phyloP scores from a whole-genome alignment of 2,329 filamentous ascomycete species.

The Pseudogymnoascus sp. region DNA sequence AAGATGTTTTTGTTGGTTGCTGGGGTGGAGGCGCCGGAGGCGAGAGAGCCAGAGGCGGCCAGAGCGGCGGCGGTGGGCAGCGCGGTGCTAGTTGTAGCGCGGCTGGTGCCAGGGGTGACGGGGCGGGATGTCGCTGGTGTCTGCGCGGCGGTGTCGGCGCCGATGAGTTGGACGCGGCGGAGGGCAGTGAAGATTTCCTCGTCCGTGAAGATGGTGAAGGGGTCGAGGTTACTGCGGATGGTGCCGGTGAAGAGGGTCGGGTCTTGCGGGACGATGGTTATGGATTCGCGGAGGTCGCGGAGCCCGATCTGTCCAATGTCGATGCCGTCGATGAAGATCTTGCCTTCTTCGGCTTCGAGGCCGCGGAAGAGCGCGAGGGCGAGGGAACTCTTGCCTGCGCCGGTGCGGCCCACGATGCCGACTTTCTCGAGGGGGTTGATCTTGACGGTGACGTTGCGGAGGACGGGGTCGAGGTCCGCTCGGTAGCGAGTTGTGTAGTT shows the following conservation, averaged over 20 bases:
- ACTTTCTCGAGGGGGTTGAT: conserved; percentile 85
- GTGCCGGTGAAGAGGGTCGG: conserved; percentile 91
- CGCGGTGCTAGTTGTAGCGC: conserved; percentile 15
- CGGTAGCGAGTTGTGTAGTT: conserved; percentile 86
- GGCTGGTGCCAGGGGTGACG: conserved; percentile 14
- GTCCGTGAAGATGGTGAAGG: conserved; percentile 81
- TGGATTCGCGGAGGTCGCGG: conserved; percentile 84
- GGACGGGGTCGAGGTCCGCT: conserved; percentile 75
- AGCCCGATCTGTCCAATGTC: conserved; percentile 85
- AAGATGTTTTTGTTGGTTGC: conserved; percentile 91
- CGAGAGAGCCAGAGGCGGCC: conserved; percentile 17
- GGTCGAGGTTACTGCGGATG: conserved; percentile 85
- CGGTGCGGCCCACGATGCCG: conserved; percentile 90
- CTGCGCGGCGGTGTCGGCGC: conserved; percentile 29
- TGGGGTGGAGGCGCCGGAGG: conserved; percentile 28
- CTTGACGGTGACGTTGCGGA: conserved; percentile 77
- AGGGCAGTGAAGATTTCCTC: conserved; percentile 84
- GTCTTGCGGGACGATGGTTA: conserved; percentile 97
- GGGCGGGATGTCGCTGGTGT: conserved; percentile 27
- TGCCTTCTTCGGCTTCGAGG: conserved; percentile 81
- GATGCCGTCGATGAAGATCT: conserved; percentile 84
- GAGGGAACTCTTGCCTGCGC: conserved; percentile 92
- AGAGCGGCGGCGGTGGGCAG: conserved; percentile 26
- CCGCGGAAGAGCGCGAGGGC: conserved; percentile 90
- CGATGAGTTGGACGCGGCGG: conserved; percentile 81